Percentiles rank a stretch among this genome's conserved stretches.
These are phyloP conservation scores for Schizosaccharomyces osmophilus DNA, from an alignment of 805 yeast species.

Conservation along the genomic window DNA sequence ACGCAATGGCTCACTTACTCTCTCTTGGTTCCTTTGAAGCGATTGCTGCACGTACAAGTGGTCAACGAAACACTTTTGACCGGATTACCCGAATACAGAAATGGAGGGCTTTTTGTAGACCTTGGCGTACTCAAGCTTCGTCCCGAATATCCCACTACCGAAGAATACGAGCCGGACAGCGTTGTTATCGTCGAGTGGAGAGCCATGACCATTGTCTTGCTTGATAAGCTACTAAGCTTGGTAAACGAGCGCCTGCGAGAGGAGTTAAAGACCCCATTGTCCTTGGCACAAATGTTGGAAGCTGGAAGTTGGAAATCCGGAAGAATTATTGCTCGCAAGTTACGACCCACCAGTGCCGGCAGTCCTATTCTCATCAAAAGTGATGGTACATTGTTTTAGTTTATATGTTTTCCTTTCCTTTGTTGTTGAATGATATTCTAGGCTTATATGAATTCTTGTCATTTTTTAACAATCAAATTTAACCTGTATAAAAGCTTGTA, in stretches of 20 bases:
- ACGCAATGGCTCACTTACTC: conserved; percentile 49
- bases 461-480: too few relatives aligned
- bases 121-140: conserved; percentile 27
- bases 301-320: conserved; percentile 45
- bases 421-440: too few relatives aligned
- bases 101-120: conserved; percentile 41
- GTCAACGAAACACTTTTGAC: conserved; percentile 16
- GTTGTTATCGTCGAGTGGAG: conserved; percentile 49
- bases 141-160: conserved; percentile 9
- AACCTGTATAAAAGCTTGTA: too few relatives aligned
- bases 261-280: conserved; percentile 13
- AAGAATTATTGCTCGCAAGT: conserved; percentile 28
- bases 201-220: conserved; percentile 30
- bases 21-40: conserved; percentile 26
- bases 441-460: too few relatives aligned
- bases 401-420: too few relatives aligned
- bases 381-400: conserved; percentile 40
- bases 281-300: conserved; percentile 35
- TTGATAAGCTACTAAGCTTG: conserved; percentile 28
- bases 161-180: conserved; percentile 23
- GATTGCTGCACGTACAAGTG: conserved; percentile 5
- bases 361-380: conserved; percentile 40
- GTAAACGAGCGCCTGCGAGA: conserved; percentile 24
- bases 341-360: conserved; percentile 26
- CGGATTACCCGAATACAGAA: conserved; percentile 37